Evolutionary conservation across 371 early-diverging fungal genomes (phyloP), one percentile per base, ranked within the genome.

Genomic region (Lichtheimia ramosa): DNA sequence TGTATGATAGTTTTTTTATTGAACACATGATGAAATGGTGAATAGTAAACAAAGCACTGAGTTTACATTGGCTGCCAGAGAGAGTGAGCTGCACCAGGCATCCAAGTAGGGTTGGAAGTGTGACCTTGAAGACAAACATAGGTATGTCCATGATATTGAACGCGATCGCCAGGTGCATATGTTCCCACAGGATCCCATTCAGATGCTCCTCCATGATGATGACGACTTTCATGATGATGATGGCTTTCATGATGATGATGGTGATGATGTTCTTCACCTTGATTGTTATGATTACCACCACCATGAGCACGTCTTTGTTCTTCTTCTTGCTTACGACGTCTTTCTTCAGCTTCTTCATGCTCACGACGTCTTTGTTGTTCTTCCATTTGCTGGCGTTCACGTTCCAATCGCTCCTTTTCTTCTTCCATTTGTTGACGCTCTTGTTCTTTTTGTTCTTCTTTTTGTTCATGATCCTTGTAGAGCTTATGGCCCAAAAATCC

Each of bases 61-160:
- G 23, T 48, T 76, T 79, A 84, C 24, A 67, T 76, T 34, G 67
- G 54, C 62, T 77, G 70, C 85, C 85, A 83, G 68, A 84, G 79
- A 48, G 83, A 82, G 59, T 74, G 76, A 40, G 85, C 83, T 49
- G 56, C 66, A 43, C 63, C 72, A 18, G 85, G 85, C 58, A 63
- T 55, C 83, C 85, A 84, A 34, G 82, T 83, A 39, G 83, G 83
- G 68, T 84, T 82, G 54, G 81, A 79, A 25, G 70, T 69, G 50
- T 83, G 83, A 5, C 71, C 74, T 68, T 83, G 83, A 27, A 84
- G 76, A 56, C 83, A 82, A 48, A 83, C 48, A 48, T 75, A 83
- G 24, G 60, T 59, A 51, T 73, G 73, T 8, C 81, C 81, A 21
- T 80, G 74, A 63, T 80, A 84, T 62, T 62, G 58, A 54, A 84